Conservation (phyloP, 176 grass and related monocot species). For the Triticum urartu region DNA sequence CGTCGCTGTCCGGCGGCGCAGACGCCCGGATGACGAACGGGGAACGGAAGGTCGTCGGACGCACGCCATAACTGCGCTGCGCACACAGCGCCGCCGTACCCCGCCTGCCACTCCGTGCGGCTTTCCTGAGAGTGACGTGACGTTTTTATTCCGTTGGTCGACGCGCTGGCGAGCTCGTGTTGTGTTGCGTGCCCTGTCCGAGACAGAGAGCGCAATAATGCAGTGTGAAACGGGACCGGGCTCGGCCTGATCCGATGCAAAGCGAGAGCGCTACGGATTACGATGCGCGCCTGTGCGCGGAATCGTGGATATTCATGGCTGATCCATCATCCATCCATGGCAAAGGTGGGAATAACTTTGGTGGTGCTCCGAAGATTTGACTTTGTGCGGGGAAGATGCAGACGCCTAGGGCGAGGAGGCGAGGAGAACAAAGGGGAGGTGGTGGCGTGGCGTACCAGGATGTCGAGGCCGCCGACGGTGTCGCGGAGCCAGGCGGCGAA, state of each 20-base stretch:
- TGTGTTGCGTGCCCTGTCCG: neutral
- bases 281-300: neutral
- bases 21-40: neutral
- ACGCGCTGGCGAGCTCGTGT: neutral
- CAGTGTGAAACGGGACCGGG: neutral
- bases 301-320: neutral
- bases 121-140: neutral
- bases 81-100: neutral
- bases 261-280: neutral
- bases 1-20: slow-evolving; percentile 11
- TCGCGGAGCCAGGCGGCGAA: slow-evolving; percentile 67
- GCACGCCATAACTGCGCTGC: neutral
- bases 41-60: neutral
- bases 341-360: neutral
- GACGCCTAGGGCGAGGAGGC: neutral
- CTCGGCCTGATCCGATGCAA: neutral
- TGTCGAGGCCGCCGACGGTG: slow-evolving; percentile 64
- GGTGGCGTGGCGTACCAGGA: slow-evolving; percentile 47
- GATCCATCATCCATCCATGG: neutral
- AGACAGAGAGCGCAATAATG: slow-evolving; percentile 12
- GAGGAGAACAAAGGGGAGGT: neutral
- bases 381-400: neutral
- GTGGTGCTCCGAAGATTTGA: neutral
- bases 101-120: neutral
- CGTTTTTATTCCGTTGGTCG: slow-evolving; percentile 41